Evolutionary conservation across 73 alveolate genomes (phyloP), one percentile per base, ranked within the genome.

Genomic region (Paramecium tetraurelia): DNA sequence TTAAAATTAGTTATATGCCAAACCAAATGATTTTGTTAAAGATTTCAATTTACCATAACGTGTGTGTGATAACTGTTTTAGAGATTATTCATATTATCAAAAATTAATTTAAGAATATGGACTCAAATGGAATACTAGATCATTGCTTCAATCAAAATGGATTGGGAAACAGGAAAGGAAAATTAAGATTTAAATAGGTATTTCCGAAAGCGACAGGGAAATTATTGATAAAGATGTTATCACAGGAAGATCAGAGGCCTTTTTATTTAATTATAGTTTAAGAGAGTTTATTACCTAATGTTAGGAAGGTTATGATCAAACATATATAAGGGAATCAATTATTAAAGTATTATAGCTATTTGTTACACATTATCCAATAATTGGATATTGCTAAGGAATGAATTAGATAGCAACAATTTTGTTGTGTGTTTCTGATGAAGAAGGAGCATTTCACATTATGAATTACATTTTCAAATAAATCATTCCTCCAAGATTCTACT

Each of bases 341-440:
- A 43, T 22, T 2, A 48, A 46, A 46, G 90, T 80, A 0, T 35
- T 80, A 40, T 21, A 41, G 18, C 29, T 80, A 41, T 20, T 80
- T 14, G 75, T 46, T 4, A 63, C 75, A 9, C 90, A 80, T 48
- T 20, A 80, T 80, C 90, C 90, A 0, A 18, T 41, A 2, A 48
- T 80, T n/a, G 90, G 90, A 5, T 80, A 80, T 48, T 80, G 90
- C 21, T 48, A 80, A 46, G 90, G 90, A 22, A 80, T 80, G 90
- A 80, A 80, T 46, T 46, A 80, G 0, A 80, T 80, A 20, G 90
- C 76, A 22, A 43, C 72, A 80, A 16, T 80, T 10, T 21, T 80
- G 9, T 21, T 80, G 9, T 80, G 90, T 44, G 31, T 80, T 14
- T 12, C 90, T 44, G 90, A 80, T 80, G 90, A 44, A 44, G 76